Evolutionary conservation across 75 land plant species (phyloP).

Genomic region (Cunninghamia lanceolata): DNA sequence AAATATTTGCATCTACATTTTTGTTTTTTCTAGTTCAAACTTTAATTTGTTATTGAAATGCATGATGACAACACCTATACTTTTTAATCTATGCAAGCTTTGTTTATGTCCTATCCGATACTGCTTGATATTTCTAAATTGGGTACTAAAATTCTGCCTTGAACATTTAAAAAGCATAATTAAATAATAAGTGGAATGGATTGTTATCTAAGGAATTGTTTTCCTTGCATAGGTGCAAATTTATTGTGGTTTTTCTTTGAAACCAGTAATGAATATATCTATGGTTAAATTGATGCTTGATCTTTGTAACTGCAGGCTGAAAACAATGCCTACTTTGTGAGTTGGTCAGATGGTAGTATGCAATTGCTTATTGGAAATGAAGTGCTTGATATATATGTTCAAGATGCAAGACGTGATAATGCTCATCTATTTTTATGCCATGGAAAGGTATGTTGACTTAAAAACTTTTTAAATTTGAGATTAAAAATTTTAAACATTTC

Average conservation of each 20-base stretch:
- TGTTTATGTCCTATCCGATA: neutral
- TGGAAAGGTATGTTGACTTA: constrained; percentile 56
- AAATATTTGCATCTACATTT: too few relatives aligned
- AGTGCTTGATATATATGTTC: constrained; percentile 78
- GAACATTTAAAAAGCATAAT: neutral
- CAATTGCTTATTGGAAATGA: constrained; percentile 81
- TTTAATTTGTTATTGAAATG: neutral
- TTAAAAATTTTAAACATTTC: neutral
- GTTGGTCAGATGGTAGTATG: constrained; percentile 95
- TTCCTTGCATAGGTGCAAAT: neutral
- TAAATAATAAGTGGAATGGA: neutral
- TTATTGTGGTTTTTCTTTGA: neutral
- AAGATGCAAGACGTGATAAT: constrained; percentile 87
- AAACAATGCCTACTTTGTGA: constrained; percentile 98
- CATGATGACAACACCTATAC: neutral
- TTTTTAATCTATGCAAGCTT: neutral
- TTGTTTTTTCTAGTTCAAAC: neutral
- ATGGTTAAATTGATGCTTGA: neutral
- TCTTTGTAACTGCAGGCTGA: constrained; percentile 59
- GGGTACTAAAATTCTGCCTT: neutral
- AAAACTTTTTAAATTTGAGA: neutral
- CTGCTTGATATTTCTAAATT: neutral
- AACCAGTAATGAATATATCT: neutral
- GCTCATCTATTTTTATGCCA: constrained; percentile 88
- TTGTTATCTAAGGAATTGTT: neutral